Evolutionary conservation across 1,284 basidiomycete species (phyloP), one percentile per base, ranked within the genome.

Genomic region (Rhizopogon hawkerae): DNA sequence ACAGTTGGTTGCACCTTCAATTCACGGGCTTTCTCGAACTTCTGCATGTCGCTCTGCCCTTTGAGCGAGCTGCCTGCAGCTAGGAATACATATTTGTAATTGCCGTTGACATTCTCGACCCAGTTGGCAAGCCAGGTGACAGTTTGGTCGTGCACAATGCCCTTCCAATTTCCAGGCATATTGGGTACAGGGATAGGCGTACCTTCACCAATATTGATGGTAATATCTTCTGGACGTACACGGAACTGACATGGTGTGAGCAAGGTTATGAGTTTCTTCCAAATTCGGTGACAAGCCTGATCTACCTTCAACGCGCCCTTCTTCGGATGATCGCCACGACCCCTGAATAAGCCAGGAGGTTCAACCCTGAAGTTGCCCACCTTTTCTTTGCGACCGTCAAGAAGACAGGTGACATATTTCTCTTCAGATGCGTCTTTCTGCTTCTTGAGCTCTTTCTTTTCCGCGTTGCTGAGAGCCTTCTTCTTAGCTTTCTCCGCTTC

Each of bases 361-460:
- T 99, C 96, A 45, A 98, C 85, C 57, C 93, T 83, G 75, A 98
- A 98, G 72, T 98, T 98, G 49, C 96, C 96, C 47, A 97, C 83
- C 67, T 96, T 97, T 73, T 99, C 96, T 69, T 93, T 94, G 48
- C 93, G 83, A 18, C 94, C 95, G 61, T 99, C 93, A 38, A 99
- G 82, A 11, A 85, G 60, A 66, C 95, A 98, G 34, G 78, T 78
- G 38, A 82, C 84, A 68, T 92, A 98, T 54, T 87, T 87, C 43
- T 79, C 82, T 67, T 98, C 96, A 49, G 85, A 61, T 46, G 82
- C 81, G 49, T 93, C 90, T 67, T 88, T 93, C 49, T 78, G 78
- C 55, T 86, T 86, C 72, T 97, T 97, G 38, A 83, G 66, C 58
- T 81, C 83, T 66, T 94, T 94, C 76, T 96, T 96, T 69, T 94